A percentile compares a stretch with the other conserved stretches of the same genome.
Conservation (phyloP, 495 filamentous ascomycete genomes). For the Podospora appendiculata region DNA sequence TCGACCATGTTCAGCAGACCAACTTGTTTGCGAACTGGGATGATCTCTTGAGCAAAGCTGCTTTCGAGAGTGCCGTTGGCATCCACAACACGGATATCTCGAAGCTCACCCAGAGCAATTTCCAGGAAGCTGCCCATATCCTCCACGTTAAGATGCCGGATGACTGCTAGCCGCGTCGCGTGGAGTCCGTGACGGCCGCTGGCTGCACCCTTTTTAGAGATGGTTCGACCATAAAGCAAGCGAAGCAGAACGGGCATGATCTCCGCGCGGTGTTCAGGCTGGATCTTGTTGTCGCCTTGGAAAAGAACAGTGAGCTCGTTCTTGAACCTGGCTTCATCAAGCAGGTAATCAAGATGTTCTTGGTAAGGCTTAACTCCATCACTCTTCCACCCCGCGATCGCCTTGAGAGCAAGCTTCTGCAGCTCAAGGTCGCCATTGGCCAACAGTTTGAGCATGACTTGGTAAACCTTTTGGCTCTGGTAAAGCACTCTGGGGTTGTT, state of each 20-base stretch:
- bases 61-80: constrained; percentile 39
- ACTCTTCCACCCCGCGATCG: constrained; percentile 82
- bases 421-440: constrained; percentile 83
- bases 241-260: constrained; percentile 81
- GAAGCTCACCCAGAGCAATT: constrained; percentile 70
- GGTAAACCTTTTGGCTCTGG: constrained; percentile 67
- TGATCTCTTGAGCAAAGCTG: constrained; percentile 42
- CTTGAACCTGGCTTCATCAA: constrained; percentile 86
- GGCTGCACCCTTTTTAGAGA: constrained; percentile 67
- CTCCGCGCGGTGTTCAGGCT: constrained; percentile 58
- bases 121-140: constrained; percentile 73
- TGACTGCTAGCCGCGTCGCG: constrained; percentile 52
- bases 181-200: constrained; percentile 54
- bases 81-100: constrained; percentile 47
- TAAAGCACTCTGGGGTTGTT: constrained; percentile 76
- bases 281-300: constrained; percentile 70
- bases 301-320: constrained; percentile 86
- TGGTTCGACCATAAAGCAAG: constrained; percentile 80
- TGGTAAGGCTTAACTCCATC: constrained; percentile 68
- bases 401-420: constrained; percentile 76
- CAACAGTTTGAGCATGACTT: constrained; percentile 62
- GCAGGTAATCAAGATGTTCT: constrained; percentile 77
- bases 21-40: constrained; percentile 68
- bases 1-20: constrained; percentile 87
- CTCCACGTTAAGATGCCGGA: constrained; percentile 43